Base-by-base conservation (phyloP, 192 early-diverging fungal species). In the Podila epigama region DNA sequence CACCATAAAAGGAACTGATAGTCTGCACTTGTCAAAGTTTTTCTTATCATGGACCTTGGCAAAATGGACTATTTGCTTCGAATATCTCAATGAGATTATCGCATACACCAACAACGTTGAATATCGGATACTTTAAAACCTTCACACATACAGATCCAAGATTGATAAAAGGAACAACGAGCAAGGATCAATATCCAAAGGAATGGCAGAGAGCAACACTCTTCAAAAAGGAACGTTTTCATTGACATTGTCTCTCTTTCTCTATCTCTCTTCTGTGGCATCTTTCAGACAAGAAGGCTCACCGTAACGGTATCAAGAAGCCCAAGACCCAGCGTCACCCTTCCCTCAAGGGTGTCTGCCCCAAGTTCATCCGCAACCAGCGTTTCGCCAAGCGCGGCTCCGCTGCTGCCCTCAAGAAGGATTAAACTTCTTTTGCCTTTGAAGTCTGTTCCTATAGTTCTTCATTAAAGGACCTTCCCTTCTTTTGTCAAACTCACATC, bases 281-380 rank as follows among this genome's bases (percentile, higher is more conserved):
- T 33, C 51, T 50, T 18, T 64, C 67, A 88, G 84, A 92, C 90
- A 89, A 87, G 84, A 98, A 99, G 93, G 96, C 96, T 89, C 98
- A 99, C 94, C 95, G 96, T 81, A 98, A 98, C 88, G 98, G 98
- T 87, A 96, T 99, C 88, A 97, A 96, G 90, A 97, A 97, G 92
- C 92, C 94, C 53, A 92, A 93, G 89, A 81, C 84, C 50, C 81
- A 96, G 87, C 89, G 91, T 66, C 88, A 95, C 83, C 91, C 92
- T 77, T 97, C 97, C 60, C 90, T 93, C 63, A 95, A 94, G 89
- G 96, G 96, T 79, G 96, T 94, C 79, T 68, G 79, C 81, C 89
- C 94, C 84, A 97, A 98, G 89, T 97, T 97, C 92, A 75, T 95
- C 81, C 92, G 96, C 72, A 99, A 99, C 94, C 96, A 97, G 87